Base-by-base conservation (phyloP, 1,284 basidiomycete genomes). In the Wallemia ichthyophaga region DNA sequence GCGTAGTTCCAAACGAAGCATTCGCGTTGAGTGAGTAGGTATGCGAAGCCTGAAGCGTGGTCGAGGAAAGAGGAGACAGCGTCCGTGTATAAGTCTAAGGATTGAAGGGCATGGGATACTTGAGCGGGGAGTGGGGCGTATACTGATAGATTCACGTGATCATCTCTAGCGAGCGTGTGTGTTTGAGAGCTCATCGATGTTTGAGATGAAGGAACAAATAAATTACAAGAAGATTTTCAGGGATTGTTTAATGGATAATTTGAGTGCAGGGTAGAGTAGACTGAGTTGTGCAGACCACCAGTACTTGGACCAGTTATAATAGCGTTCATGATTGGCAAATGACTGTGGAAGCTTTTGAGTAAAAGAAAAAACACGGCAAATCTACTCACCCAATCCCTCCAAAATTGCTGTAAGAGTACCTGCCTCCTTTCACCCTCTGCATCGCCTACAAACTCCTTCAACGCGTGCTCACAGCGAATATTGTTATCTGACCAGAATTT, bases 1-100 rank as follows among this genome's bases (percentile, higher is more conserved):
- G 66, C 62, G 62, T 70, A 72, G 61, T 72, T 72, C 72, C 72
- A 73, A 1, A 70, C 69, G 48, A 68, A 67, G 59, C 69, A 69
- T 24, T 60, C 56, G 7, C 64, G 62, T 2, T 65, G 63, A 1
- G 65, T 67, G 11, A 69, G 59, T 7, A 72, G 68, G 57, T 68
- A 66, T 0, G 71, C 72, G 57, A 70, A 73, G 0, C 72, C 72
- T 1, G 66, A 66, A 1, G 60, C 55, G 0, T 64, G 59, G 58
- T 73, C 71, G 3, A 72, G 59, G 19, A 66, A 62, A 0, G 66
- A 71, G 19, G 66, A 58, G 21, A 70, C 65, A 0, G 68, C 64
- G 32, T 66, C 65, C 1, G 65, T 65, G 57, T 70, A 68, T 19
- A 69, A 63, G 62, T 72, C 71, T 68, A 59, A 3, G n/a, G 7